Percentiles rank a stretch among this genome's conserved stretches.
Conservation (phyloP, 192 early-diverging fungal species). For the Coemansia sp. region DNA sequence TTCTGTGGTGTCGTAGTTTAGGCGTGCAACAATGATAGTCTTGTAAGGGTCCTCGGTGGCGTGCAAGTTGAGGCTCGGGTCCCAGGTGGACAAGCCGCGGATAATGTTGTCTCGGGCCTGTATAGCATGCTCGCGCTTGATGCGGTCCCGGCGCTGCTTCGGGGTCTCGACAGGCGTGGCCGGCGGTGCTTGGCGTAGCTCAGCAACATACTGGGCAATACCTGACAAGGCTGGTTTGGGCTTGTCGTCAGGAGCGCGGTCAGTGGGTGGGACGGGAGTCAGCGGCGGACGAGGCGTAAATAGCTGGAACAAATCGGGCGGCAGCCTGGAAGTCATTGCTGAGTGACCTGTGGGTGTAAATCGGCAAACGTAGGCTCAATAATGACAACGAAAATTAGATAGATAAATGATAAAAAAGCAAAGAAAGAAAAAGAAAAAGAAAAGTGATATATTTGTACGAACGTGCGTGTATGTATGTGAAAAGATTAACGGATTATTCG, state of each 20-base stretch:
- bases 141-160: constrained; percentile 43
- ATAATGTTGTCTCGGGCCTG: constrained; percentile 40
- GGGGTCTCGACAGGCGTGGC: constrained; percentile 29
- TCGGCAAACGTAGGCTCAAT: background rate
- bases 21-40: constrained; percentile 83
- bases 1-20: constrained; percentile 59
- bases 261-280: constrained; percentile 22
- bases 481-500: constrained; percentile 2
- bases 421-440: background rate
- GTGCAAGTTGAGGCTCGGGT: constrained; percentile 62
- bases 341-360: background rate
- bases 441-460: background rate
- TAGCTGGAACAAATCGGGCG: constrained; percentile 45
- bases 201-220: constrained; percentile 30
- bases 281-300: constrained; percentile 52
- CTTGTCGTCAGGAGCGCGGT: constrained; percentile 32
- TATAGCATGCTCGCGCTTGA: constrained; percentile 32
- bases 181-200: constrained; percentile 16
- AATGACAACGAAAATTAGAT: background rate
- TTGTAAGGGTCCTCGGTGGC: constrained; percentile 88
- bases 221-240: constrained; percentile 35
- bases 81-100: constrained; percentile 42
- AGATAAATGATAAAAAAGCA: background rate
- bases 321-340: constrained; percentile 49
- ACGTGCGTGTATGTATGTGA: background rate